Conservation (phyloP, 768 basidiomycete species). For the Floccularia luteovirens region DNA sequence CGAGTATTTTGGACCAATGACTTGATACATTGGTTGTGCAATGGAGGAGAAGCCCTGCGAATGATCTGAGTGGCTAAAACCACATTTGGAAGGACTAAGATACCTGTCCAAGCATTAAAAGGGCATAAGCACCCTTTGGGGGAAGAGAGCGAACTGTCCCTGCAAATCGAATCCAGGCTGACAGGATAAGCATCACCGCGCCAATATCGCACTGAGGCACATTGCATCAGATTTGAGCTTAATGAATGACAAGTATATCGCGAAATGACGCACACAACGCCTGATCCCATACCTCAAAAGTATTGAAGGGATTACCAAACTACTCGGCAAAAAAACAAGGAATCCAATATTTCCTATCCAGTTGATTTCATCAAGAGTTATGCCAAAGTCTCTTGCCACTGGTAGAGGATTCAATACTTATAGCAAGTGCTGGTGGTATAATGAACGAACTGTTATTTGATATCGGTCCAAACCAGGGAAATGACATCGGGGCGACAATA, state of each 20-base stretch:
- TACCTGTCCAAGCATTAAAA: conserved; percentile 71
- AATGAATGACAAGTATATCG: not conserved
- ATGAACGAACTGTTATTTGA: conserved; percentile 47
- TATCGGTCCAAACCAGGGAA: conserved; percentile 86
- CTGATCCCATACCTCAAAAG: conserved; percentile 54
- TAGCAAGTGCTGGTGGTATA: not conserved
- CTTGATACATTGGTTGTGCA: conserved; percentile 68
- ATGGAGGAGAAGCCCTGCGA: conserved; percentile 52
- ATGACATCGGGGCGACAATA: conserved; percentile 54
- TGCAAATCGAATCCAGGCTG: conserved; percentile 74
- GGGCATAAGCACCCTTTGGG: conserved; percentile 44
- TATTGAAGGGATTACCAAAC: conserved; percentile 51
- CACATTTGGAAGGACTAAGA: conserved; percentile 2
- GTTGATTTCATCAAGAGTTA: conserved; percentile 65
- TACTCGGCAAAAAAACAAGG: conserved; percentile 54
- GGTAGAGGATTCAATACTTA: conserved; percentile 1
- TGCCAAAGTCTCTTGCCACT: conserved; percentile 60
- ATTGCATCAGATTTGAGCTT: conserved; percentile 2
- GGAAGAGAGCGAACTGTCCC: conserved; percentile 54
- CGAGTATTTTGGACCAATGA: conserved; percentile 75
- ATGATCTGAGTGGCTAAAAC: not conserved
- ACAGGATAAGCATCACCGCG: conserved; percentile 41
- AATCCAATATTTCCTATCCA: conserved; percentile 74
- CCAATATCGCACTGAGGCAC: conserved; percentile 53
- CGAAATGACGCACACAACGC: conserved; percentile 42